Conservation (phyloP, 1,284 basidiomycete genomes). For the Ceratobasidium sp. region DNA sequence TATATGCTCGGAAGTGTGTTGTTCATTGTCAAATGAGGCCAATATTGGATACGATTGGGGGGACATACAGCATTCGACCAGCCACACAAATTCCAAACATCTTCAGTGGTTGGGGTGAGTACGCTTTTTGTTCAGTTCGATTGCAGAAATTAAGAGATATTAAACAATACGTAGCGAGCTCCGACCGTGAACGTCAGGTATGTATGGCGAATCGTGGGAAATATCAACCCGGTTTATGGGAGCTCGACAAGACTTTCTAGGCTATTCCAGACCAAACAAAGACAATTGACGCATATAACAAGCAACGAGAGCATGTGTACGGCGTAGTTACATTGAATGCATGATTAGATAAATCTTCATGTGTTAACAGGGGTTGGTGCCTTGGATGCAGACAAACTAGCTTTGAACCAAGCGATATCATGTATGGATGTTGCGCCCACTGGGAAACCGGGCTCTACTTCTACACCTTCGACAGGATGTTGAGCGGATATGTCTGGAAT, state of each 20-base stretch:
- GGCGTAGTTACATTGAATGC: conserved; percentile 1
- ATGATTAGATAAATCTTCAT: conserved; percentile 4
- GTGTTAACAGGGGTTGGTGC: conserved; percentile 54
- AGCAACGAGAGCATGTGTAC: background rate
- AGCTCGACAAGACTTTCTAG: background rate
- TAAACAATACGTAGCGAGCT: background rate
- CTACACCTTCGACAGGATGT: conserved; percentile 59
- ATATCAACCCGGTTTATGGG: background rate
- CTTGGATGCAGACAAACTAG: conserved; percentile 57
- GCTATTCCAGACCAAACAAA: conserved; percentile 12
- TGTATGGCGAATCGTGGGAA: conserved; percentile 2
- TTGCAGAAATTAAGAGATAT: background rate
- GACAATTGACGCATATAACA: conserved; percentile 24
- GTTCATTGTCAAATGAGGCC: background rate
- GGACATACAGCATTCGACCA: conserved; percentile 46
- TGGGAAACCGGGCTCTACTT: conserved; percentile 53
- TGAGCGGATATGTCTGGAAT: conserved; percentile 53
- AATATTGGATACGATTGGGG: background rate
- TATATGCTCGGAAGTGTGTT: conserved; percentile 52
- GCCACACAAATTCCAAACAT: conserved; percentile 48
- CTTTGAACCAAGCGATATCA: conserved; percentile 77
- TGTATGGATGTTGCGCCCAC: conserved; percentile 67
- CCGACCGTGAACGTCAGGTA: conserved; percentile 15
- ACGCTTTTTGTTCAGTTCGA: too few species aligned
- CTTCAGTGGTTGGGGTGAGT: background rate